phyloP scores from a whole-genome alignment of 768 basidiomycete genomes.

The Roridomyces roridus region DNA sequence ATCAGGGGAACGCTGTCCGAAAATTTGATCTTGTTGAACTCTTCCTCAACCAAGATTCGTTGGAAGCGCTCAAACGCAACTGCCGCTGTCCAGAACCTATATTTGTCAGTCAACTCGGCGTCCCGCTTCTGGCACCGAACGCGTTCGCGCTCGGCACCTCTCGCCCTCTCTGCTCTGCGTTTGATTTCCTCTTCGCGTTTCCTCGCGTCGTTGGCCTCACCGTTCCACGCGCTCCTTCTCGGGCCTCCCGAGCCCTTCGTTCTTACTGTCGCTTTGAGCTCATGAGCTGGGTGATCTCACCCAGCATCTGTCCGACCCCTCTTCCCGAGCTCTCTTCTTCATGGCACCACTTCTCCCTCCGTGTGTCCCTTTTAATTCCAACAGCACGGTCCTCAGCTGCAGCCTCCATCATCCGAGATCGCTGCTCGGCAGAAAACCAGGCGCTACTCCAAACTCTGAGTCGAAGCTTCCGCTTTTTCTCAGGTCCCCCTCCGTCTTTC shows the following conservation, averaged over 20 bases:
- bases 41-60: background rate
- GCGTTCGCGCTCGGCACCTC: background rate
- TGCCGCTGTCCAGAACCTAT: background rate
- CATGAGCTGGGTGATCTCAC: background rate
- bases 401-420: background rate
- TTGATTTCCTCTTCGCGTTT: background rate
- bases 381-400: background rate
- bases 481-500: too few relatives aligned
- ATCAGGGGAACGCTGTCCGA: background rate
- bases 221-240: background rate
- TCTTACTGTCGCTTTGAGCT: background rate
- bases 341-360: background rate
- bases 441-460: too few relatives aligned
- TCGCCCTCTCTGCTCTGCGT: background rate
- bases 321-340: background rate
- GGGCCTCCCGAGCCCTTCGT: background rate
- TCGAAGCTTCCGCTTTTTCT: background rate
- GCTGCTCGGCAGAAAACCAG: background rate
- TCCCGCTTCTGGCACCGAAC: background rate
- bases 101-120: background rate
- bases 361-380: background rate
- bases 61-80: constrained; percentile 4
- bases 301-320: background rate
- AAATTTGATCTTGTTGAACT: background rate
- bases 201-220: background rate